Conservation (phyloP, 2,329 filamentous ascomycete species). For the Pseudogymnoascus sp. region DNA sequence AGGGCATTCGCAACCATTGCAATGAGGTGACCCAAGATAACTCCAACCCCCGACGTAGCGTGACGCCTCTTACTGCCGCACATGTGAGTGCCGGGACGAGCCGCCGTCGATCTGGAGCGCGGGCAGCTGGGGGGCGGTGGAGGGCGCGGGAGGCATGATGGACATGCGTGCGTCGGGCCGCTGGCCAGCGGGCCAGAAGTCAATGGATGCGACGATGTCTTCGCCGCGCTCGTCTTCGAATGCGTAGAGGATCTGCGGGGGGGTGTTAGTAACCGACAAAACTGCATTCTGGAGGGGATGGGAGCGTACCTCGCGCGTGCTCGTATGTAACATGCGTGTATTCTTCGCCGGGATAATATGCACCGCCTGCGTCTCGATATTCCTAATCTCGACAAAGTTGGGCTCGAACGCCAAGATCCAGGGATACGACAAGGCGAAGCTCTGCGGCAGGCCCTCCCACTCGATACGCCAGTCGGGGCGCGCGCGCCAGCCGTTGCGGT, state of each 20-base stretch:
- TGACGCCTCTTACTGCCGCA: neutral
- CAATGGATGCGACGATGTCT: conserved; percentile 87
- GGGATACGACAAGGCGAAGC: conserved; percentile 89
- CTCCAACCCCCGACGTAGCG: neutral
- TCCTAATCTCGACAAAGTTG: conserved; percentile 93
- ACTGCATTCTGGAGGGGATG: conserved; percentile 9
- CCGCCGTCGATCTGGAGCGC: neutral
- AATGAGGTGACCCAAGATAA: no score
- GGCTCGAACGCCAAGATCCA: conserved; percentile 97
- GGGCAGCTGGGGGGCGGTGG: neutral
- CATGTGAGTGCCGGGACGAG: neutral
- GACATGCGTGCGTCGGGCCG: conserved; percentile 22
- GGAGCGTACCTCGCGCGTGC: conserved; percentile 78
- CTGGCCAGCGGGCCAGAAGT: conserved; percentile 64
- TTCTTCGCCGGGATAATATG: conserved; percentile 96
- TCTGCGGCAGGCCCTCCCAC: conserved; percentile 89
- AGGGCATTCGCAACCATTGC: no score
- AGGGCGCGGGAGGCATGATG: conserved; percentile 2
- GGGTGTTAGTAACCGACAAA: conserved; percentile 19
- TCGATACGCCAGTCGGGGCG: conserved; percentile 94
- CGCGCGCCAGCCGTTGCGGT: conserved; percentile 94
- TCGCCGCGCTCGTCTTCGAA: conserved; percentile 94
- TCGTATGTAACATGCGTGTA: conserved; percentile 94
- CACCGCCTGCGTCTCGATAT: conserved; percentile 89
- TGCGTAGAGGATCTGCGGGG: conserved; percentile 78